Evolutionary conservation across 2,329 filamentous ascomycete genomes (phyloP), one percentile per base, ranked within the genome.

Genomic region (Rhynchosporium agropyri): DNA sequence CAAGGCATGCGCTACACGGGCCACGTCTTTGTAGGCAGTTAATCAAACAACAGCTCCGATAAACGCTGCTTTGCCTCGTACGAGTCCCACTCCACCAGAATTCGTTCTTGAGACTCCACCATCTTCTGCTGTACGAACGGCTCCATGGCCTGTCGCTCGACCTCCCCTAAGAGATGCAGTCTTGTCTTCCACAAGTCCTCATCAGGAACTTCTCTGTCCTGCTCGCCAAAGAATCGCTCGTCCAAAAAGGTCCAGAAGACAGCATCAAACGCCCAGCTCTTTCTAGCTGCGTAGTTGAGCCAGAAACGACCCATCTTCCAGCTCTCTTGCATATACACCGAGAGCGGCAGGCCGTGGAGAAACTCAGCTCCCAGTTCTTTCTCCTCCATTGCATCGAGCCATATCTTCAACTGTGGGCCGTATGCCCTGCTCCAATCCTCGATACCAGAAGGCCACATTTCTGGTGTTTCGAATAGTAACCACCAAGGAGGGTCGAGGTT

Each of bases 161-260:
- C 59, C 15, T 68, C 48, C n/a, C 46, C 72, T 57, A 78, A 61
- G 4, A 76, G 45, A 53, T 74, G 46, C 4, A 74, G 36, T 43
- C 73, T 71, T 6, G 68, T 69, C 63, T 69, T 74, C 57, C 62
- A 77, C 4, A 74, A 45, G 1, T 71, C 65, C 1, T 72, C 48
- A 26, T 58, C 61, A 1, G 46, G 2, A 40, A 71, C 12, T 6
- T 38, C 62, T 0, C 43, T 40, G n/a, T 65, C 62, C 38, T 71
- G 57, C 67, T 68, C 2, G 56, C 75, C 75, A 60, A 76, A 78
- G 58, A 73, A 76, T 2, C 61, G 66, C 63, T 73, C 65, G 61
- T 78, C 74, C 15, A 79, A 63, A 67, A 62, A 75, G 58, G 68
- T 75, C 76, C 76, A 78, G 61, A 77, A 78, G 6, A 78, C 61